phyloP scores from a whole-genome alignment of 805 yeast species.

The Saturnispora dispora region DNA sequence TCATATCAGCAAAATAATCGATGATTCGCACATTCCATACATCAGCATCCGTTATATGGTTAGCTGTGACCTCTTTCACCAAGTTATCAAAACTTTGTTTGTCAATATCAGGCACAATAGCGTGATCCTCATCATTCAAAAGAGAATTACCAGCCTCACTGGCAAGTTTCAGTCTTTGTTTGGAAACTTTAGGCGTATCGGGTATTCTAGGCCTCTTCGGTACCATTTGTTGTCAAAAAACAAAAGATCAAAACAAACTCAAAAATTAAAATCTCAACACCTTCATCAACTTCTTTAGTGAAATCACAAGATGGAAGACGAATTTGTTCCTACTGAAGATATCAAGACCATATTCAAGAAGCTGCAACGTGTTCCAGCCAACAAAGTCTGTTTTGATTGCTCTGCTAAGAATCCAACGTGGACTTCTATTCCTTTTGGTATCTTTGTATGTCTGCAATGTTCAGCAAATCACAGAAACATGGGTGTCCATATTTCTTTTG shows the following conservation, averaged over 20 bases:
- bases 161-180: neutral
- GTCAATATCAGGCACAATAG: conserved; percentile 1
- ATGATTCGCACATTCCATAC: conserved; percentile 44
- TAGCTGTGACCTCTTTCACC: conserved; percentile 21
- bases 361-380: conserved; percentile 58
- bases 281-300: neutral
- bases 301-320: conserved; percentile 15
- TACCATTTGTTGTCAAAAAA: neutral
- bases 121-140: conserved; percentile 3
- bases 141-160: neutral
- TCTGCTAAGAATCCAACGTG: conserved; percentile 92
- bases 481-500: conserved; percentile 95
- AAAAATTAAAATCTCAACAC: neutral
- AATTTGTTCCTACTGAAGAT: conserved; percentile 60
- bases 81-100: conserved; percentile 19
- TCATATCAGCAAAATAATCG: conserved; percentile 45
- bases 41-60: conserved; percentile 40
- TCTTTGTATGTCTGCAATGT: conserved; percentile 86
- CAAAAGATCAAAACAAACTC: neutral
- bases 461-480: conserved; percentile 91
- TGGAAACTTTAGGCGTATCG: neutral
- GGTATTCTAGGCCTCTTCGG: neutral
- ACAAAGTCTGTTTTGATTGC: conserved; percentile 87
- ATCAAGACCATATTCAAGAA: conserved; percentile 55
- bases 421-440: conserved; percentile 97